Percentiles rank a stretch among this genome's conserved stretches.
Conservation (phyloP, 768 basidiomycete genomes). For the Boletus tylopilopsis region DNA sequence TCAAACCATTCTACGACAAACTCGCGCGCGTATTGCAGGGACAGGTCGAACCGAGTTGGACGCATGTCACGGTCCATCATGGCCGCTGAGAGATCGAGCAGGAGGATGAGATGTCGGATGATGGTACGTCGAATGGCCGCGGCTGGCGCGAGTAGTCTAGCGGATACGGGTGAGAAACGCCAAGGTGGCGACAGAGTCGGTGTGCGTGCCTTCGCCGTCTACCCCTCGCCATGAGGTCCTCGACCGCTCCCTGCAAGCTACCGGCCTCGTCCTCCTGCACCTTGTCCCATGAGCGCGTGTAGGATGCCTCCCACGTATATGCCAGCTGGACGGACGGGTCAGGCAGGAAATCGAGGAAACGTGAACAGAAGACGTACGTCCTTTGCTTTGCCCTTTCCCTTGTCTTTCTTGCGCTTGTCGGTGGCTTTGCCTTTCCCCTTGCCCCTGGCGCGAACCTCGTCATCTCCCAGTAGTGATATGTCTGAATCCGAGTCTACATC, state of each 20-base stretch:
- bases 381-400: constrained; percentile 39
- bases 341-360: background rate
- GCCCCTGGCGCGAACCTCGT: constrained; percentile 44
- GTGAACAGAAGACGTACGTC: constrained; percentile 22
- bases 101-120: constrained; percentile 88
- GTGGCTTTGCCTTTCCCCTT: constrained; percentile 54
- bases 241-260: constrained; percentile 84
- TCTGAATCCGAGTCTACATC: constrained; percentile 71
- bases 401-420: constrained; percentile 52
- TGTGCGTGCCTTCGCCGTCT: constrained; percentile 69
- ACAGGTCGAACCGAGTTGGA: constrained; percentile 89
- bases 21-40: constrained; percentile 84
- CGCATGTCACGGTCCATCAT: constrained; percentile 98
- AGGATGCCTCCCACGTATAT: constrained; percentile 96
- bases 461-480: constrained; percentile 56
- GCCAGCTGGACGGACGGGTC: constrained; percentile 49
- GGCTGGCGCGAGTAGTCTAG: constrained; percentile 74
- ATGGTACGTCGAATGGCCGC: constrained; percentile 90
- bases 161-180: constrained; percentile 5
- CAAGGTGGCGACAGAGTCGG: background rate
- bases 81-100: constrained; percentile 87
- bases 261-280: constrained; percentile 96
- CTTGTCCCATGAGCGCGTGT: constrained; percentile 93
- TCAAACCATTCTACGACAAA: constrained; percentile 98
- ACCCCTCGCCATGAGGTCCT: constrained; percentile 83